Conservation (phyloP, 495 filamentous ascomycete species). For the Physcia stellaris region DNA sequence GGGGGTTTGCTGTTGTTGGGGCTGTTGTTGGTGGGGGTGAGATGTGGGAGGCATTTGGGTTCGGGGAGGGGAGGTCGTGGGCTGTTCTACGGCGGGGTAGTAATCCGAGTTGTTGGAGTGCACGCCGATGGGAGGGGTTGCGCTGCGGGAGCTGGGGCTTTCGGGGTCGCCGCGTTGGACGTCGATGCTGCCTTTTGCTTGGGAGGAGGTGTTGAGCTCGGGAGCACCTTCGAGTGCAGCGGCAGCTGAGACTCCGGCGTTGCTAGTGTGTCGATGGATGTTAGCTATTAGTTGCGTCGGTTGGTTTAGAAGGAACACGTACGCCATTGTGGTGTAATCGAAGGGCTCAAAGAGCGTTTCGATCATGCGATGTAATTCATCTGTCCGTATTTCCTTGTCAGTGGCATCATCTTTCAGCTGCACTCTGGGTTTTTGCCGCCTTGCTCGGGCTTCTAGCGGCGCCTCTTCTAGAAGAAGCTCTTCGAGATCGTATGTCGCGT, state of each 20-base stretch:
- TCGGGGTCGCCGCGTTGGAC: conserved; percentile 11
- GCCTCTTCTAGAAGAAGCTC: conserved; percentile 91
- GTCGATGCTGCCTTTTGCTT: conserved; percentile 15
- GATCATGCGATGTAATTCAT: conserved; percentile 87
- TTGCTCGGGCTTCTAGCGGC: conserved; percentile 80
- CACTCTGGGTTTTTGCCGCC: conserved; percentile 85
- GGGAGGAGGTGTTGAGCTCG: background rate
- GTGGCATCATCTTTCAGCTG: conserved; percentile 87
- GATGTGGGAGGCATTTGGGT: conserved; percentile 19
- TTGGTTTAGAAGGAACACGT: conserved; percentile 33
- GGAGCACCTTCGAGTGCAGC: background rate
- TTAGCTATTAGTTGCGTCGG: too few relatives aligned
- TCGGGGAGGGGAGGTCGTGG: conserved; percentile 9
- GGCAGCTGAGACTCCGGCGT: too few relatives aligned
- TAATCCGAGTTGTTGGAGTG: conserved; percentile 14
- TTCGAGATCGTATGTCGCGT: conserved; percentile 95
- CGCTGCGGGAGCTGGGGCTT: conserved; percentile 2
- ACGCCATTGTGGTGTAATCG: conserved; percentile 73
- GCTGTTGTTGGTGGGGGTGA: conserved; percentile 18
- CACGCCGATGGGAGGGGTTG: conserved; percentile 1
- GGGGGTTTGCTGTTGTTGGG: conserved; percentile 12
- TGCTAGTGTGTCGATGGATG: too few relatives aligned
- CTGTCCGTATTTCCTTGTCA: conserved; percentile 85
- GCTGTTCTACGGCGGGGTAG: conserved; percentile 10
- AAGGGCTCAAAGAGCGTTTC: conserved; percentile 92